Base-by-base conservation (phyloP, 2,329 filamentous ascomycete genomes). In the Paracorniculantispora psalliotae region DNA sequence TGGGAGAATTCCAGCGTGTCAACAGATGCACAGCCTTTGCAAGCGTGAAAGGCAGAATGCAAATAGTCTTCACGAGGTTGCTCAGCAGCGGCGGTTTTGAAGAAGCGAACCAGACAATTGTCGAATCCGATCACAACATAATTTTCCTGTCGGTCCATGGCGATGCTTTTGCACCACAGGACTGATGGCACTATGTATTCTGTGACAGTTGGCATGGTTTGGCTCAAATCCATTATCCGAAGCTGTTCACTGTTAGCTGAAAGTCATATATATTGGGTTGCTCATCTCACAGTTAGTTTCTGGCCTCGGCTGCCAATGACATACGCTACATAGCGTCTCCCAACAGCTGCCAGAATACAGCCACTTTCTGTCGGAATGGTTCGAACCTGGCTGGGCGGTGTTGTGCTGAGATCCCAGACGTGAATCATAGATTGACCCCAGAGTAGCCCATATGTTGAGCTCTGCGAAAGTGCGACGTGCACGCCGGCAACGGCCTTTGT, bases 121-220 rank as follows among this genome's bases (percentile, higher is more conserved):
- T 75, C 73, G 59, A 77, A 77, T 4, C 74, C 74, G 13, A 77
- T 64, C 0, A 69, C 73, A 12, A 76, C 74, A 48, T 72, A 72
- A 53, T 73, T 75, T 53, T 76, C 74, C 44, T 68, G 69, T 4
- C 70, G 71, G 52, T 71, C 73, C 15, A 76, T 73, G 1, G 70
- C 67, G 23, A 77, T 74, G 57, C 71, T 73, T 43, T 67, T 71
- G 56, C 72, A 75, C 73, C 74, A 76, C 2, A 67, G 65, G 4
- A 68, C 67, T 3, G 74, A 72, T 13, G 73, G 65, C 66, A 77
- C 74, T 17, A 70, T 69, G 55, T 76, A 75, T 57, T 77, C 73
- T 3, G 75, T 67, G 2, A 67, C 63, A 3, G 68, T 63, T 2
- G 63, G 61, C 1, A 67, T 66, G 9, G 68, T 66, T 46, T 74